Evolutionary conservation across 1,139 yeast genomes (phyloP).

Genomic region (Saccharomyces pastorianus): DNA sequence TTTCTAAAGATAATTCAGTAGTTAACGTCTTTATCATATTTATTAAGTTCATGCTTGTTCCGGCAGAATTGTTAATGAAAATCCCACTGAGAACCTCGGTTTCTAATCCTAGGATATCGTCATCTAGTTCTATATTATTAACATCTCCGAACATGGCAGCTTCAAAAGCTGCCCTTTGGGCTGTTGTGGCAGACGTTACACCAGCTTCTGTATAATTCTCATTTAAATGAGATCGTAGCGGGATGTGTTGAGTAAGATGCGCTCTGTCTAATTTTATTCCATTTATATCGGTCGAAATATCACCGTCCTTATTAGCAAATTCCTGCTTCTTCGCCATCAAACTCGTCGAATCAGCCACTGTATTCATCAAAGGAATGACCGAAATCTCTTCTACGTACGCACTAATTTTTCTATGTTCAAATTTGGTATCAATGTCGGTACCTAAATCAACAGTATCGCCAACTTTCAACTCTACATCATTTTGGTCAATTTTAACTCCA

Average conservation of each 20-base stretch:
- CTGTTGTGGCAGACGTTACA: conserved; percentile 17
- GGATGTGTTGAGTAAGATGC: not conserved
- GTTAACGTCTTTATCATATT: conserved; percentile 39
- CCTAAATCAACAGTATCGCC: conserved; percentile 86
- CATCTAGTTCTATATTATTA: conserved; percentile 50
- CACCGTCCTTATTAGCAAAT: conserved; percentile 6
- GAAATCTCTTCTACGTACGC: conserved; percentile 69
- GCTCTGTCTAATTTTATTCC: conserved; percentile 2
- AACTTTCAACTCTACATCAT: conserved; percentile 46
- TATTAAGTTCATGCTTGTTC: conserved; percentile 48
- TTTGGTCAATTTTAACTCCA: conserved; percentile 58
- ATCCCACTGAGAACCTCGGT: conserved; percentile 53
- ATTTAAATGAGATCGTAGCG: not conserved
- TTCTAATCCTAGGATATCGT: conserved; percentile 48
- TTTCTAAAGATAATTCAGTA: conserved; percentile 41
- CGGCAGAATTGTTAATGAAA: conserved; percentile 53
- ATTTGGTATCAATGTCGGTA: conserved; percentile 76
- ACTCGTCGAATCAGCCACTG: not conserved
- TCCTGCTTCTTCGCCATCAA: conserved; percentile 3
- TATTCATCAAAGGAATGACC: conserved; percentile 40
- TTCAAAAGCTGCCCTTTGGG: conserved; percentile 44
- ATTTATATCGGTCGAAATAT: conserved; percentile 1
- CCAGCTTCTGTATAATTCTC: conserved; percentile 12
- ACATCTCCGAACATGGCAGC: conserved; percentile 77
- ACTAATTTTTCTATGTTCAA: conserved; percentile 76